These are phyloP conservation scores for Lophiostoma macrostomum DNA, from an alignment of 495 filamentous ascomycete species.

Conservation along the genomic window DNA sequence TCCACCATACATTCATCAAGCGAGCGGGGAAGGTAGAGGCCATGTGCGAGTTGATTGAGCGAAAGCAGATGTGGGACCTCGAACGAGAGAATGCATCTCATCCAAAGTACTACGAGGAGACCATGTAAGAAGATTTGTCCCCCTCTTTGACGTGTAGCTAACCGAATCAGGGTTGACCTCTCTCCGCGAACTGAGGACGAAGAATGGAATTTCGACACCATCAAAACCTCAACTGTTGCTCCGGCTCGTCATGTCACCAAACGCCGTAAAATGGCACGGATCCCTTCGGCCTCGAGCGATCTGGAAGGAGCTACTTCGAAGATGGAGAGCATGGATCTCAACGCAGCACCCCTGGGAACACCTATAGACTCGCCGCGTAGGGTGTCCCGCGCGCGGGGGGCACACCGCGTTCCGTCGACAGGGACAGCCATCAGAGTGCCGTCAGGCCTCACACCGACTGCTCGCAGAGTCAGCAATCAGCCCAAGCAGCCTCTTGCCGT, in stretches of 20 bases:
- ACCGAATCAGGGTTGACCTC: constrained; percentile 54
- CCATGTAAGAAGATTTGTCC: constrained; percentile 51
- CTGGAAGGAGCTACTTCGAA: constrained; percentile 47
- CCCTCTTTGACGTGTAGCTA: neutral
- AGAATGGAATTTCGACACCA: constrained; percentile 97
- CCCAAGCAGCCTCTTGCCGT: constrained; percentile 76
- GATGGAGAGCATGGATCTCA: constrained; percentile 59
- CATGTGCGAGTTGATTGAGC: constrained; percentile 81
- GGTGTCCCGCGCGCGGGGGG: constrained; percentile 6
- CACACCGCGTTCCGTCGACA: constrained; percentile 18
- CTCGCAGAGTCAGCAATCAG: constrained; percentile 41
- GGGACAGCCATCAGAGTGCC: constrained; percentile 35
- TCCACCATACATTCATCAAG: constrained; percentile 85
- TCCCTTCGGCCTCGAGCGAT: constrained; percentile 43
- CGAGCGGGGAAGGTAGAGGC: constrained; percentile 79
- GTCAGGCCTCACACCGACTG: constrained; percentile 37
- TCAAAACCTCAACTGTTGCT: constrained; percentile 53
- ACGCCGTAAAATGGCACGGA: constrained; percentile 48
- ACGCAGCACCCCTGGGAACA: constrained; percentile 39
- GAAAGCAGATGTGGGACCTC: constrained; percentile 74
- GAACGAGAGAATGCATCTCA: constrained; percentile 55
- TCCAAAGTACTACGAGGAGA: constrained; percentile 86
- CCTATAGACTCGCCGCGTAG: constrained; percentile 10
- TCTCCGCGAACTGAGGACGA: constrained; percentile 67
- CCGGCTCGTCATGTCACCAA: constrained; percentile 44